Conservation (phyloP, 371 early-diverging fungal species). For the Mucor saturninus region DNA sequence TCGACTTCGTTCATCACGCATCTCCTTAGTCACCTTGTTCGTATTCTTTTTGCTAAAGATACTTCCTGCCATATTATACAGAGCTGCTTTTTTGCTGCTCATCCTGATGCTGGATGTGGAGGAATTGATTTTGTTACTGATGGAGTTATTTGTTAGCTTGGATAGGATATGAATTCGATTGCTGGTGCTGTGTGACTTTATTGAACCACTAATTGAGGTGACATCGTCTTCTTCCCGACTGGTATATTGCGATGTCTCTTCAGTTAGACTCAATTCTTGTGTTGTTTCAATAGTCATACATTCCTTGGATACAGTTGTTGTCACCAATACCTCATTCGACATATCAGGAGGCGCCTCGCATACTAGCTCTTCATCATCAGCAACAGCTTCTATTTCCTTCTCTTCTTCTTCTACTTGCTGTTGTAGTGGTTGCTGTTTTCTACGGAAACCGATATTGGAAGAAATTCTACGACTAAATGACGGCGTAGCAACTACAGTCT, state of each 20-base stretch:
- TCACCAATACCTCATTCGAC: background rate
- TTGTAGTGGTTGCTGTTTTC: background rate
- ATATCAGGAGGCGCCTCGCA: background rate
- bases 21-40: slow-evolving; percentile 17
- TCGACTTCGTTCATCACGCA: slow-evolving; percentile 24
- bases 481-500: background rate
- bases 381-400: background rate
- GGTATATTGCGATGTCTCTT: background rate
- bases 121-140: background rate
- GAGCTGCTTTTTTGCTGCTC: slow-evolving; percentile 16
- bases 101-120: slow-evolving; percentile 4
- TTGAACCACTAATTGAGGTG: background rate
- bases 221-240: background rate
- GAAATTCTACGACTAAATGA: slow-evolving; percentile 4
- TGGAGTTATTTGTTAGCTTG: background rate
- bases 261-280: background rate
- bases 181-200: background rate
- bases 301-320: background rate
- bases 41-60: slow-evolving; percentile 21
- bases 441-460: slow-evolving; percentile 9
- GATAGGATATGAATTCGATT: background rate
- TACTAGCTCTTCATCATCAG: background rate
- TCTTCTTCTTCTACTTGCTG: no score
- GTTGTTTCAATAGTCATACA: background rate
- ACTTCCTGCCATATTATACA: slow-evolving; percentile 27